Base-by-base conservation (phyloP, 2,329 filamentous ascomycete genomes). In the Fonsecaea nubica region DNA sequence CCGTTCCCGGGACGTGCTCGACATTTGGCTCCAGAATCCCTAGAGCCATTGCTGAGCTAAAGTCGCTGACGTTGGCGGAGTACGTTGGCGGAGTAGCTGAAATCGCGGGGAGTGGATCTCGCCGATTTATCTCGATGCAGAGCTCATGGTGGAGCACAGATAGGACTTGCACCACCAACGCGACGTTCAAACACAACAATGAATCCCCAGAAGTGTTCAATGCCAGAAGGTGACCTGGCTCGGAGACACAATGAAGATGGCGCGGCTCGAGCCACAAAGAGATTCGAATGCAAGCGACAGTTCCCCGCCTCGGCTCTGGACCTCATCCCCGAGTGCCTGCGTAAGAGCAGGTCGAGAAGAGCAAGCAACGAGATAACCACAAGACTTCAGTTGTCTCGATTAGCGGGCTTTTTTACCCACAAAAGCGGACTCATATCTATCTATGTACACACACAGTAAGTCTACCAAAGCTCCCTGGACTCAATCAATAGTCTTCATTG, bases 1-100 rank as follows among this genome's bases (percentile, higher is more conserved):
- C 72, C n/a, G 72, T 73, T 4, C 72, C 72, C 13, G 72, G 69
- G 18, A 73, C 72, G 32, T 70, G 68, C 62, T 70, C 71, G 25
- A 66, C 66, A 3, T 50, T 35, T 4, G 71, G 68, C 55, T 73
- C 71, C 30, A 72, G 68, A 59, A 73, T 73, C 13, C 71, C 71
- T 30, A 71, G 64, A 48, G 69, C 67, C 71, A 72, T 72, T 50
- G 40, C 54, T 64, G 30, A 58, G 48, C 54, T 58, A 61, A 42
- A 32, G 32, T 5, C 25, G 12, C 55, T 32, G 59, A 15, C 35
- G 45, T n/a, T 53, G 53, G 42, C 35, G 45, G 45, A 50, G 45
- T 3, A 21, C 35, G 45, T n/a, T 53, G 53, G 42, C 35, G 45
- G 45, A 50, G 45, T 3, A 21, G 45, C 4, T 50, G 45, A 50